Percentiles rank a stretch among this genome's conserved stretches.
Conservation (phyloP, 176 grass and related monocot species). For the Miscanthus lutarioriparius region DNA sequence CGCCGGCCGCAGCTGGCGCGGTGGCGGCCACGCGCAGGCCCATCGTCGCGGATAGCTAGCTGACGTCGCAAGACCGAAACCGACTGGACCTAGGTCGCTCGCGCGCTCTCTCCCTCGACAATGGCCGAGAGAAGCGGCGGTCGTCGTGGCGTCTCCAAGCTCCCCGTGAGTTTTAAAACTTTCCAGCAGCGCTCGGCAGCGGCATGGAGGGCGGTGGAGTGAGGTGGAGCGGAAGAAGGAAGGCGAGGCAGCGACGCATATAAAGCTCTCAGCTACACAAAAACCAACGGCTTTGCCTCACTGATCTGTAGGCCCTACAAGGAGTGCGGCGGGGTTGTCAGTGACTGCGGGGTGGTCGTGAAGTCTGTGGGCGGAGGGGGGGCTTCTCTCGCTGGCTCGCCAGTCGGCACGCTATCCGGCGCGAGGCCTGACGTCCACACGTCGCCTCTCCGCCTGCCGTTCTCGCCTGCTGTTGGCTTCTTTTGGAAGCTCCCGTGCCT, state of each 20-base stretch:
- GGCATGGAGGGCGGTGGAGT: neutral
- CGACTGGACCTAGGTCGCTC: neutral
- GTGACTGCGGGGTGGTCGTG: neutral
- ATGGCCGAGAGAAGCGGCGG: conserved; percentile 6
- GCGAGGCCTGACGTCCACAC: conserved; percentile 49
- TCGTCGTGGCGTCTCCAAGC: neutral
- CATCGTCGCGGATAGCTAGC: conserved; percentile 40
- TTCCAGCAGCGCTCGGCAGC: neutral
- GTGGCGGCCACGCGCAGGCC: conserved; percentile 41
- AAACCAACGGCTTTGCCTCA: accelerated
- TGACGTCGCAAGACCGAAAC: neutral
- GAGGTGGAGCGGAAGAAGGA: neutral
- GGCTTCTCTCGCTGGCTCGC: neutral
- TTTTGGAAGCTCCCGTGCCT: conserved; percentile 18
- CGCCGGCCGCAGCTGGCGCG: conserved; percentile 18
- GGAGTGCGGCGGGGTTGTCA: neutral
- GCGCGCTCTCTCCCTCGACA: neutral
- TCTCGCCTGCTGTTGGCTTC: neutral
- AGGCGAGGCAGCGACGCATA: neutral
- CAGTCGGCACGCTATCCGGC: conserved; percentile 46
- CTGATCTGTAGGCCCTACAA: neutral
- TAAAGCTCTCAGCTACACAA: neutral
- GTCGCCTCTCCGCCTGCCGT: neutral
- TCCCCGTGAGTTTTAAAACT: conserved; percentile 27
- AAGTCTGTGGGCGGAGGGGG: accelerated